phyloP scores from a whole-genome alignment of 2,329 filamentous ascomycete species.

The Aspergillus niger region DNA sequence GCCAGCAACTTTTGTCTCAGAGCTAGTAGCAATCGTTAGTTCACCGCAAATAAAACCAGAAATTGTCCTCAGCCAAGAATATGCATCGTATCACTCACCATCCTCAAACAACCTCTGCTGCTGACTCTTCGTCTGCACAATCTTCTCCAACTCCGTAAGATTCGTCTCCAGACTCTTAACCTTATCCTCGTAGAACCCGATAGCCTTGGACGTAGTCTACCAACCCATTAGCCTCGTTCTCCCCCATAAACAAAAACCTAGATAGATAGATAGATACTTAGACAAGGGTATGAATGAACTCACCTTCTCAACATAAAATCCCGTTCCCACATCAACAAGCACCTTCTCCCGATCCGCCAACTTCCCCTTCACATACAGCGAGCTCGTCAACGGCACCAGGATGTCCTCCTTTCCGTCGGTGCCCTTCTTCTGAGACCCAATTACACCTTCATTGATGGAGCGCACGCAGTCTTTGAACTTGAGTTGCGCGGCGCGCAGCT shows the following conservation, averaged over 20 bases:
- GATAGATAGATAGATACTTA: not conserved
- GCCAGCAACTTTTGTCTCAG: conserved; percentile 56
- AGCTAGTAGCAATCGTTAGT: conserved; percentile 39
- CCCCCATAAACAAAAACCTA: not conserved
- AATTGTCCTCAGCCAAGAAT: not conserved
- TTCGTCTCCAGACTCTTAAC: conserved; percentile 66
- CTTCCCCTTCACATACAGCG: conserved; percentile 86
- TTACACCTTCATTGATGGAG: conserved; percentile 67
- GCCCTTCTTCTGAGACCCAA: conserved; percentile 37
- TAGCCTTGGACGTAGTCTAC: conserved; percentile 60
- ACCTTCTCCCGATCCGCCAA: conserved; percentile 74
- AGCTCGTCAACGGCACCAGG: conserved; percentile 91
- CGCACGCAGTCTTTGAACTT: conserved; percentile 90
- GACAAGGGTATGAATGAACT: not conserved
- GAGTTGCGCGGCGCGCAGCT: conserved; percentile 83
- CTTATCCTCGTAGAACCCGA: conserved; percentile 68
- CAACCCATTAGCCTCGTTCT: conserved; percentile 11
- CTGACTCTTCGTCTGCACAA: conserved; percentile 74
- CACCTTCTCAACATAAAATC: conserved; percentile 93
- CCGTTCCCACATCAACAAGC: conserved; percentile 89
- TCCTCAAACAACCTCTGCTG: conserved; percentile 89
- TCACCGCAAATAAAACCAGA: not conserved
- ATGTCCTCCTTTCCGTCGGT: conserved; percentile 54
- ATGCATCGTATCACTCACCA: conserved; percentile 53
- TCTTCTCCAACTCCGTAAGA: conserved; percentile 67